Evolutionary conservation across 1,284 basidiomycete species (phyloP).

Genomic region (Malassezia equina): DNA sequence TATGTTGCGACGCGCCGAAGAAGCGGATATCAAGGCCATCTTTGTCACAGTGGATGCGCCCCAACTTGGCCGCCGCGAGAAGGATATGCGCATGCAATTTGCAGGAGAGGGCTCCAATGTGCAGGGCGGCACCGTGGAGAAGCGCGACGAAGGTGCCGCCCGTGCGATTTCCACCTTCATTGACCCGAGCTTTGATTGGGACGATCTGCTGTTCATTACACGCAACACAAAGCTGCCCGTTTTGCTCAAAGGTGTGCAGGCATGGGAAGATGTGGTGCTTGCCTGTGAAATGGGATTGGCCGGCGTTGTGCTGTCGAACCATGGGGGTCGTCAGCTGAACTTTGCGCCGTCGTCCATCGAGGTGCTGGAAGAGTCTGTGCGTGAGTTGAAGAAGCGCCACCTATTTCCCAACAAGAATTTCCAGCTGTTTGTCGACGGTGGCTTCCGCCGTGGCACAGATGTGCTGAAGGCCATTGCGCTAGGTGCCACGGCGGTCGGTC

Average conservation of each 20-base stretch:
- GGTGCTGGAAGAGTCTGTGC: conserved; percentile 51
- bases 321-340: conserved; percentile 50
- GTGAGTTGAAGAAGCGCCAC: conserved; percentile 59
- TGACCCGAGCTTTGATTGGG: conserved; percentile 51
- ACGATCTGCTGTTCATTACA: conserved; percentile 64
- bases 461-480: conserved; percentile 82
- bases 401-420: conserved; percentile 52
- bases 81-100: conserved; percentile 54
- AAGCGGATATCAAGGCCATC: conserved; percentile 65
- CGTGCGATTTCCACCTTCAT: conserved; percentile 53
- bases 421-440: conserved; percentile 81
- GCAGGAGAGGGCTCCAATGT: conserved; percentile 46
- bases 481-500: conserved; percentile 76
- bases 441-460: conserved; percentile 61
- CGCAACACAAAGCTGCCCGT: conserved; percentile 67
- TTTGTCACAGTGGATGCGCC: conserved; percentile 84
- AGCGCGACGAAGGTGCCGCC: conserved; percentile 37
- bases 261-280: conserved; percentile 62
- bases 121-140: conserved; percentile 39
- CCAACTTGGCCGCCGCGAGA: conserved; percentile 72
- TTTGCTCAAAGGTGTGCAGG: conserved; percentile 63
- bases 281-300: conserved; percentile 52
- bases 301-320: conserved; percentile 49
- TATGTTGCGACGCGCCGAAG: conserved; percentile 63
- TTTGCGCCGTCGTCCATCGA: conserved; percentile 42